Percentiles rank a stretch among this genome's conserved stretches.
phyloP scores from a whole-genome alignment of 140 eudicot genomes.

The Bidens hawaiensis region DNA sequence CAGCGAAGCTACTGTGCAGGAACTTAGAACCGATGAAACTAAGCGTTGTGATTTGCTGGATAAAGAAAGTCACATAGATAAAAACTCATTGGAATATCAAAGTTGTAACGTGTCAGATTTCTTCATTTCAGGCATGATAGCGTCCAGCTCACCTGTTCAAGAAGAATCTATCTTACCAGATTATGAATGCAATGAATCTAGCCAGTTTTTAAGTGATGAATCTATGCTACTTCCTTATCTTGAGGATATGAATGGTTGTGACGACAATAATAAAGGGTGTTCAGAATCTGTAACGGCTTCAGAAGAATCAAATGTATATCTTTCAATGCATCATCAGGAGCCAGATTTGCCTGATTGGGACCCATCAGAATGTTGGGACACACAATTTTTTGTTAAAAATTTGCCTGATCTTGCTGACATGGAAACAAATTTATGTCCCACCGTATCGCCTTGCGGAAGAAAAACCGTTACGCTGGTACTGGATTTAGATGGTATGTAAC shows the following conservation, averaged over 20 bases:
- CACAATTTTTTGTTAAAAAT: slow-evolving; percentile 69
- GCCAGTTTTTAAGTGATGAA: slow-evolving; percentile 50
- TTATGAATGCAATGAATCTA: slow-evolving; percentile 58
- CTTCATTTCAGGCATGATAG: slow-evolving; percentile 79
- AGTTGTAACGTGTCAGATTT: slow-evolving; percentile 75
- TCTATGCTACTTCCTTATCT: slow-evolving; percentile 59
- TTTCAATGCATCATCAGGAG: slow-evolving; percentile 73
- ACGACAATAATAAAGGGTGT: slow-evolving; percentile 32
- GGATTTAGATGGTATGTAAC: slow-evolving; percentile 83
- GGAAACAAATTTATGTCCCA: slow-evolving; percentile 37
- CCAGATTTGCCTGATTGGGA: slow-evolving; percentile 57
- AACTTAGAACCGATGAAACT: slow-evolving; percentile 35
- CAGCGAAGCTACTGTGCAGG: slow-evolving; percentile 31
- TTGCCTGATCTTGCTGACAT: slow-evolving; percentile 58
- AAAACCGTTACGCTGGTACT: slow-evolving; percentile 84
- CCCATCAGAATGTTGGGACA: slow-evolving; percentile 65
- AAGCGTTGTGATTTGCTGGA: slow-evolving; percentile 29
- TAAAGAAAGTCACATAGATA: slow-evolving; percentile 30
- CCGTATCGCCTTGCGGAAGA: slow-evolving; percentile 28
- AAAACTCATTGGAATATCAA: slow-evolving; percentile 53
- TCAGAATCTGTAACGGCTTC: slow-evolving; percentile 38
- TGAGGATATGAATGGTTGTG: slow-evolving; percentile 48
- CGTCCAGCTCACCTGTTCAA: slow-evolving; percentile 48
- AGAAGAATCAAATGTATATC: slow-evolving; percentile 61
- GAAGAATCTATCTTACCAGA: slow-evolving; percentile 44